These are phyloP conservation scores for Alternaria brassicae DNA, from an alignment of 2,329 filamentous ascomycete species.

Conservation along the genomic window DNA sequence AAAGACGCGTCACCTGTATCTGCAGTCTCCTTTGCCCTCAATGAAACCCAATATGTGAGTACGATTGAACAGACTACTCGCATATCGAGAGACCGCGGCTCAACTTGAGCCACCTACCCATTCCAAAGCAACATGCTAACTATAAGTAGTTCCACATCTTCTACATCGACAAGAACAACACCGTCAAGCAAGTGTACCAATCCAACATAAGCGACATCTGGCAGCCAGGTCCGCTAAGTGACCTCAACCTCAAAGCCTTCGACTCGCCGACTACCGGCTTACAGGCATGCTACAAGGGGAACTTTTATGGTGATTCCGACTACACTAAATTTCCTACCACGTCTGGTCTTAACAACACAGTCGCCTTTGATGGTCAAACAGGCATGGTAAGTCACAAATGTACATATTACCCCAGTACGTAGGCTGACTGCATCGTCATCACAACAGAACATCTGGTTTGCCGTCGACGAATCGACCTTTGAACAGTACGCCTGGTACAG, in stretches of 20 bases:
- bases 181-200: constrained; percentile 50
- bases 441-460: constrained; percentile 52
- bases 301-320: constrained; percentile 58
- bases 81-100: not conserved
- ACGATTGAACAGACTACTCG: not conserved
- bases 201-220: constrained; percentile 51
- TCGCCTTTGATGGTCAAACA: constrained; percentile 34
- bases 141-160: constrained; percentile 49
- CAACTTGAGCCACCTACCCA: not conserved
- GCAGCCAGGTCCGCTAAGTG: constrained; percentile 57
- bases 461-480: constrained; percentile 50
- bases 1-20: constrained; percentile 56
- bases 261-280: constrained; percentile 90
- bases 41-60: constrained; percentile 48
- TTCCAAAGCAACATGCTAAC: not conserved
- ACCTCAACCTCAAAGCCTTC: constrained; percentile 84
- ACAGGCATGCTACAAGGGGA: constrained; percentile 79
- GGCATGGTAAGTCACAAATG: constrained; percentile 42
- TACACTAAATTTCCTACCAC: constrained; percentile 48
- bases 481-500: constrained; percentile 53
- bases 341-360: constrained; percentile 33
- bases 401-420: not conserved
- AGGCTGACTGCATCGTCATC: not conserved
- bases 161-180: constrained; percentile 52
- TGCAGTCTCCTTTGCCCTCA: constrained; percentile 51